Base-by-base conservation (phyloP, 495 filamentous ascomycete genomes). In the Neurospora sp. region DNA sequence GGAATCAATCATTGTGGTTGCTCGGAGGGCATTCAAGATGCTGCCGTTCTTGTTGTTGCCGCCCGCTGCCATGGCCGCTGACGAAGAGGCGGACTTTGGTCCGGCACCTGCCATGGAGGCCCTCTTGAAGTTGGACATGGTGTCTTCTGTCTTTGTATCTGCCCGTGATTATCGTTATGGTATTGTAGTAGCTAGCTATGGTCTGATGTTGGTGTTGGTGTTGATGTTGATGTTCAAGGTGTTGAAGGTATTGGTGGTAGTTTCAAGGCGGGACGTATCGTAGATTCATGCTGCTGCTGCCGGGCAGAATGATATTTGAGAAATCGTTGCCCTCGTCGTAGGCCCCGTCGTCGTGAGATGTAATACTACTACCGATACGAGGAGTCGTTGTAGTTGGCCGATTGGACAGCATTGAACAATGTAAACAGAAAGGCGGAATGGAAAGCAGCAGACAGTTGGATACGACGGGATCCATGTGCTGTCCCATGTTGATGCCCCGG, bases 11-110 rank as follows among this genome's bases (percentile, higher is more conserved):
- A 96, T 92, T 83, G 91, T 87, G 69, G 93, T 91, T 39, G 89
- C 89, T 75, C 90, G 90, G 71, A 97, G 83, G 4, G 93, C 90
- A 22, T 89, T 87, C 76, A 96, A 81, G 75, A 95, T 89, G 82
- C 90, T 85, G 68, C 61, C 78, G 45, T 74, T 70, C 53, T 65
- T 65, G 53, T 18, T 35, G 27, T 65, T 7, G 27, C 53, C 53
- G 53, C 22, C 53, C 3, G 27, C 27, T 65, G 53, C 53, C 53
- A 65, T 65, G 2, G 31, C 27, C 31, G 53, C 22, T 37, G 53
- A 65, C 7, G 53, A 37, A 65, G 53, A 65, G 37, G 71, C 45
- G 53, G 69, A 72, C 44, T 61, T 39, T 37, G 44, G 68, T 47
- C 69, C 70, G 59, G 68, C 73, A 38, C 74, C 74, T 16, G 45